Conservation (phyloP, 768 basidiomycete species). For the Lactifluus subvellereus region DNA sequence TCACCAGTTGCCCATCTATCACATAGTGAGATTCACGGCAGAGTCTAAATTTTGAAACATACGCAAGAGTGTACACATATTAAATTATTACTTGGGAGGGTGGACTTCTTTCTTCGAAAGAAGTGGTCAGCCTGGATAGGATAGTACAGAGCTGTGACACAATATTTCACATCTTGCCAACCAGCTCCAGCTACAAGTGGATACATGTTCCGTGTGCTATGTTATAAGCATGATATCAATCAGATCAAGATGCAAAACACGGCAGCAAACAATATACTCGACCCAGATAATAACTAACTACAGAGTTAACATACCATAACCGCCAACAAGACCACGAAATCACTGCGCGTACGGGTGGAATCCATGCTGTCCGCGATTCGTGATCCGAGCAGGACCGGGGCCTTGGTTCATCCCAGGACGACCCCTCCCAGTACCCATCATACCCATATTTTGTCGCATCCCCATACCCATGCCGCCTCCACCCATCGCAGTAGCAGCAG, state of each 20-base stretch:
- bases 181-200: too few relatives aligned
- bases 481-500: conserved; percentile 26
- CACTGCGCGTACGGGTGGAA: conserved; percentile 82
- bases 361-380: conserved; percentile 68
- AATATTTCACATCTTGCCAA: too few relatives aligned
- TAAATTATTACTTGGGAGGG: too few relatives aligned
- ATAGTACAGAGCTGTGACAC: too few relatives aligned
- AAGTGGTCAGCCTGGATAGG: too few relatives aligned
- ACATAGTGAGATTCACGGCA: neutral
- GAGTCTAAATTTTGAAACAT: too few relatives aligned
- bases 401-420: conserved; percentile 48
- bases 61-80: too few relatives aligned
- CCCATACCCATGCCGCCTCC: conserved; percentile 34
- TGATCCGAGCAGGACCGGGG: conserved; percentile 40
- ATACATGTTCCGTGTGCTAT: neutral
- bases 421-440: conserved; percentile 53
- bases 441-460: conserved; percentile 28
- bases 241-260: neutral
- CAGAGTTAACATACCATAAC: neutral
- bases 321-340: neutral
- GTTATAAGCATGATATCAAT: conserved; percentile 7
- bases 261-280: neutral
- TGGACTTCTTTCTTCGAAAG: too few relatives aligned
- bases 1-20: neutral
- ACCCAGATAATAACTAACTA: neutral